Evolutionary conservation across 306 rosid species (phyloP), one percentile per base, ranked within the genome.

Genomic region (Potentilla sterilis): DNA sequence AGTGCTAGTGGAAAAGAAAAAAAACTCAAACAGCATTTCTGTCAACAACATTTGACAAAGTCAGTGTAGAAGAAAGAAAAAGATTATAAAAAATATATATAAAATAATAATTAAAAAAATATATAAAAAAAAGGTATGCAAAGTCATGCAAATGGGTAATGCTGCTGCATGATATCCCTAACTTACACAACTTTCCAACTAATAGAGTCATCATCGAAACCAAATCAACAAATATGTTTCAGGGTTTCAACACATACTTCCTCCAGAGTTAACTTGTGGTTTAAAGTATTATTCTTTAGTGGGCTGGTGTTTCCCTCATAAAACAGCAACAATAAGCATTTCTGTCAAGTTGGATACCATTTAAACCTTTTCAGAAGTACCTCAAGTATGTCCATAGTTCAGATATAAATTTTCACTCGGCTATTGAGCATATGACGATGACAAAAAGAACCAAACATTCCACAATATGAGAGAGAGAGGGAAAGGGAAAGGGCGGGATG

Each of bases 281-380:
- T 34, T 41, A 8, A 14, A 5, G 4, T 28, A 44, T 44, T 13
- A 16, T 70, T 70, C 61, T 47, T 47, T 58, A 59, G 19, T 32
- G 67, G 34, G 67, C 42, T 4, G 59, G 21, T 47, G 8, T 44
- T 69, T 46, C 16, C 58, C 9, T 2, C 15, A n/a, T 11, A 5
- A 47, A 47, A 19, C 16, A 48, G 44, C 32, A 15, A 70, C 18
- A 70, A 37, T 70, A 16, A 16, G 46, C 47, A 34, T 54, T 70
- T 19, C 3, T 32, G 5, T 49, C 47, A 70, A 49, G 18, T 49
- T 35, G 34, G 46, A 19, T 38, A 49, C 3, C 18, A 35, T 49
- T 42, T 70, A 70, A 37, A 70, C 51, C 34, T 49, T 69, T 69
- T 9, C 74, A 47, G 48, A 14, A 28, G 55, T 6, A 47, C 61